These are phyloP conservation scores for Saprolegnia diclina DNA, from an alignment of 352 stramenopile genomes.

Conservation along the genomic window DNA sequence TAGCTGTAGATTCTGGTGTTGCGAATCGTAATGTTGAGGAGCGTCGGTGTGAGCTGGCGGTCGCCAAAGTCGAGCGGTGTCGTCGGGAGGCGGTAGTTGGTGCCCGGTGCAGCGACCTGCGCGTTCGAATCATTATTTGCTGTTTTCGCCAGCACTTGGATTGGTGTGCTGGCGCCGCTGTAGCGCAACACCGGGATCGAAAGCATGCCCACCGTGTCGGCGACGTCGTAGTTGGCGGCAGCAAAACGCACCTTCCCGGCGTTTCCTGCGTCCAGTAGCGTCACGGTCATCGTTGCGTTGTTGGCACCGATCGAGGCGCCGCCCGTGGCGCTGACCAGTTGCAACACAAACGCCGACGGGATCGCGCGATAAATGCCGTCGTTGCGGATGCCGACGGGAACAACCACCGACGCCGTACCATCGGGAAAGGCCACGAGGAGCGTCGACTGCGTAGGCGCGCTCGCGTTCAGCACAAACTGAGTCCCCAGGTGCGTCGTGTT, in stretches of 20 bases:
- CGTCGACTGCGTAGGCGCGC: constrained; percentile 17
- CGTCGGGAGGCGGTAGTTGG: constrained; percentile 39
- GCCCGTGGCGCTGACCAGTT: constrained; percentile 29
- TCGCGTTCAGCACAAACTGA: constrained; percentile 34
- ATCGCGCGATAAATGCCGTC: constrained; percentile 40
- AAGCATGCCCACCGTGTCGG: constrained; percentile 33
- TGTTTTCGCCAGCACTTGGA: constrained; percentile 27
- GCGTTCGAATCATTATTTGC: constrained; percentile 39
- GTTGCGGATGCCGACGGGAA: constrained; percentile 42
- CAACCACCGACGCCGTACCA: constrained; percentile 29
- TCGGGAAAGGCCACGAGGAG: constrained; percentile 37
- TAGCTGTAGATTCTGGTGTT: constrained; percentile 40
- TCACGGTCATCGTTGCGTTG: constrained; percentile 30
- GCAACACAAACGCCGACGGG: constrained; percentile 41
- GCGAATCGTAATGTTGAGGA: constrained; percentile 45
- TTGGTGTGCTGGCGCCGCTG: constrained; percentile 35
- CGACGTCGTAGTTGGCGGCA: constrained; percentile 31
- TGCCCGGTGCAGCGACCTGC: constrained; percentile 37
- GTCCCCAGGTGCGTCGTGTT: constrained; percentile 33
- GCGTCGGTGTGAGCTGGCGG: constrained; percentile 31
- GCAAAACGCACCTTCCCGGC: constrained; percentile 52
- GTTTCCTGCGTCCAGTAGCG: constrained; percentile 58
- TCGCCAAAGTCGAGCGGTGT: constrained; percentile 37
- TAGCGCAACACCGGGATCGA: constrained; percentile 44
- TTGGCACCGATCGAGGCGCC: constrained; percentile 39